Base-by-base conservation (phyloP, 371 early-diverging fungal species). In the Mortierella sp. region DNA sequence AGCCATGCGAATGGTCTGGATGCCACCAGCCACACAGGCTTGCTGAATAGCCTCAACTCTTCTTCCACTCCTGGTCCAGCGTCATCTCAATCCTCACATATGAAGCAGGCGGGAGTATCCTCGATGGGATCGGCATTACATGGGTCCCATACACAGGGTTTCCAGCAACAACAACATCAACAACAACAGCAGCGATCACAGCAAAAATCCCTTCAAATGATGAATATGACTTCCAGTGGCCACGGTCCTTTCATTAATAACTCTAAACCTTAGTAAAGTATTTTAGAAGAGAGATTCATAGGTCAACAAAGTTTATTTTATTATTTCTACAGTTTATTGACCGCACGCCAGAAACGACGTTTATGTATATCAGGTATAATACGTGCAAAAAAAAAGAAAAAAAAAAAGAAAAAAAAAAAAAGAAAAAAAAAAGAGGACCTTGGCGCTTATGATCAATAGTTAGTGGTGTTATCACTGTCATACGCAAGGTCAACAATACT, bases 181-280 rank as follows among this genome's bases (percentile, higher is more conserved):
- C 77, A 65, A 19, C 67, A 61, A 38, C 72, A 68, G 43, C 77
- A 71, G n/a, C 65, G 65, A 38, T 66, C 65, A 16, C 76, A 74
- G n/a, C 76, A 76, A 45, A 72, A 78, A 41, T 66, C 73, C 16
- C 41, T 72, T 36, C 73, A 72, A 32, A 73, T 78, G 78, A 66
- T 73, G 63, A 72, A 60, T 61, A 60, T 76, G 76, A 58, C 36
- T 24, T 73, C 74, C 13, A 61, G 69, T 19, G 47, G 69, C 19
- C 76, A 76, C 52, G 76, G 67, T 15, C 58, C 59, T 4, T 76
- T 76, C 57, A 48, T 50, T 63, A 74, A 48, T 41, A 67, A 62
- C 32, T 57, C 63, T 15, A 74, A 74, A 55, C 67, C 68, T 36
- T 50, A 63, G 55, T 68, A 57, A 59, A 19, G 38, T 40, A 64